Evolutionary conservation across 2,329 filamentous ascomycete species (phyloP), one percentile per base, ranked within the genome.

Genomic region (Monilinia vaccinii-corymbosi): DNA sequence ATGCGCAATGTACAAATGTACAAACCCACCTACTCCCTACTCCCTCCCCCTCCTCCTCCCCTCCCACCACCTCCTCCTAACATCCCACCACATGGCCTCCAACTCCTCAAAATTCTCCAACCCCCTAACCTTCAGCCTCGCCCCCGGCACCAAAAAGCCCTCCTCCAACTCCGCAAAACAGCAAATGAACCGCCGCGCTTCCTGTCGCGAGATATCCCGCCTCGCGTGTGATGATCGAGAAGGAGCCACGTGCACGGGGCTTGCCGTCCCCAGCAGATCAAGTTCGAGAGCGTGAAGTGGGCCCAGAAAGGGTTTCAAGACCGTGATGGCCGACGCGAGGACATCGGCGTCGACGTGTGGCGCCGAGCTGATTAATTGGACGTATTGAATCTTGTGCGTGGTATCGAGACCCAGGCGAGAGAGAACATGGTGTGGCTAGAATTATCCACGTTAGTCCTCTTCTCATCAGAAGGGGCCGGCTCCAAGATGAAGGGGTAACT

Each of bases 61-160:
- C 47, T 31, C 32, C 46, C 46, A 61, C 59, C 59, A 58, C 45
- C 18, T 34, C 46, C 53, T 61, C 31, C 59, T 58, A 0, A 58
- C 52, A 32, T 46, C 45, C 31, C 53, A 34, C 59, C 59, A 61
- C 59, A 56, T 58, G n/a, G 11, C n/a, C 16, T 40, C 45, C 45
- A 47, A 40, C n/a, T 45, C 44, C 3, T 25, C 56, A n/a, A 56
- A 16, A 2, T 18, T 1, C 16, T 46, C 45, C 28, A 56, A 38
- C 2, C 44, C 56, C n/a, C 28, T 18, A 11, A 58, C 25, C 16
- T 47, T 32, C 32, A 61, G 38, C 31, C 52, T 58, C 3, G 21
- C 32, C 9, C 46, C 48, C 13, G 11, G 34, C 34, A 13, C n/a
- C 7, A 31, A 7, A 1, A 61, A 13, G 25, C 38, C 38, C 2